Conservation (phyloP, 352 stramenopile genomes). For the Globisporangium emineosum region DNA sequence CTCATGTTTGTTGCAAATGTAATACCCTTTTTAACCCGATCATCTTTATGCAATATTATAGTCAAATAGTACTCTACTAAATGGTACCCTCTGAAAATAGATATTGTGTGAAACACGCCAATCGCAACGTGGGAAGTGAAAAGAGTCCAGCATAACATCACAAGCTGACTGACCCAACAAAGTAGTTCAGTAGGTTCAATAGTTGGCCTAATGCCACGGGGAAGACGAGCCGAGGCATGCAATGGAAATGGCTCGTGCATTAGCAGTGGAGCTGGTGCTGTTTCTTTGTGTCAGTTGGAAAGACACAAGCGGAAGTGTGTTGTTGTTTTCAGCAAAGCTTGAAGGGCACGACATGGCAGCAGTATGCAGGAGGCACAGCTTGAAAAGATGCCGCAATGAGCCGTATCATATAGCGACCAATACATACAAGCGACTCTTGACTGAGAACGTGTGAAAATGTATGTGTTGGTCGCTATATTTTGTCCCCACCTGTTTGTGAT, state of each 20-base stretch:
- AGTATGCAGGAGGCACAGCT: background rate
- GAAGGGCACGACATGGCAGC: slow-evolving; percentile 4
- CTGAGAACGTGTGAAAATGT: background rate
- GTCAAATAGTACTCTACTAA: background rate
- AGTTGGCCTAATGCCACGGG: background rate
- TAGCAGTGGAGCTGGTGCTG: background rate
- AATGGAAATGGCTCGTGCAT: slow-evolving; percentile 3
- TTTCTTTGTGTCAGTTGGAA: background rate
- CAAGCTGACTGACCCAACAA: background rate
- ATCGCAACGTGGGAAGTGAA: background rate
- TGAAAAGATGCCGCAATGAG: background rate
- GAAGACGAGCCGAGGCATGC: background rate
- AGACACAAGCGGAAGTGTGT: background rate
- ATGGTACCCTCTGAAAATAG: background rate
- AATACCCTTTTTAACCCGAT: background rate
- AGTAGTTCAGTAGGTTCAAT: no score
- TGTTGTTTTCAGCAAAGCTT: background rate
- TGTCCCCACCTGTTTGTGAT: background rate
- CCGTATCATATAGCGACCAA: no score
- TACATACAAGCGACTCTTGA: no score
- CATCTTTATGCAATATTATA: background rate
- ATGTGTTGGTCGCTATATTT: background rate
- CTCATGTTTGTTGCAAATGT: background rate
- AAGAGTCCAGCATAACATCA: background rate
- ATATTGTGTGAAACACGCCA: background rate